Evolutionary conservation across 371 early-diverging fungal species (phyloP).

Genomic region (Umbelopsis sp.): DNA sequence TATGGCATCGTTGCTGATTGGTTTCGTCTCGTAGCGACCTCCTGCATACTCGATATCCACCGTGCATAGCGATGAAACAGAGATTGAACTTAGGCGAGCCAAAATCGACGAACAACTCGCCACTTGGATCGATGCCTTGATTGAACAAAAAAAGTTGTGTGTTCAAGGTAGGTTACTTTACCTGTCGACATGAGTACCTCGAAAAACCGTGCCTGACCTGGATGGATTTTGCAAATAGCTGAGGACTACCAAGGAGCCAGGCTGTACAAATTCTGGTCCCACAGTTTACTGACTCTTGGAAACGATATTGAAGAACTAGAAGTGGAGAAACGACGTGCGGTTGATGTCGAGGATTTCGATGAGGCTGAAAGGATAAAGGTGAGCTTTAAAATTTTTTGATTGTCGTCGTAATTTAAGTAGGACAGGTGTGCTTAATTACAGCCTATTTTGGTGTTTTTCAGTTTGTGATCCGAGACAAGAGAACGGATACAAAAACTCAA

Average conservation of each 20-base stretch:
- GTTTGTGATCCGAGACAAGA: background rate
- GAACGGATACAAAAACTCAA: background rate
- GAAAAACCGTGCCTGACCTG: background rate
- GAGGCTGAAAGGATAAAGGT: constrained; percentile 75
- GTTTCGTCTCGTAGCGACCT: background rate
- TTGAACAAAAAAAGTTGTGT: background rate
- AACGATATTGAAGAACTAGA: constrained; percentile 66
- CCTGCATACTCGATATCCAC: constrained; percentile 2
- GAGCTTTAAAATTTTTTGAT: background rate
- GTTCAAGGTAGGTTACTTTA: background rate
- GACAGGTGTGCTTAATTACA: background rate
- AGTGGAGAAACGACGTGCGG: constrained; percentile 62
- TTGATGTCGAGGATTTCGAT: constrained; percentile 75
- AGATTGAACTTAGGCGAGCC: background rate
- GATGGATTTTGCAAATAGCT: constrained; percentile 14
- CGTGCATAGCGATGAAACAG: constrained; percentile 1
- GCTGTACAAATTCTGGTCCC: constrained; percentile 46
- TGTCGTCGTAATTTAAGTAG: background rate
- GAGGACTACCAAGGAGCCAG: constrained; percentile 68
- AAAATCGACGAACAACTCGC: background rate
- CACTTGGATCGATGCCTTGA: background rate
- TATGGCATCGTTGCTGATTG: too few species aligned
- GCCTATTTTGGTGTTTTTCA: background rate
- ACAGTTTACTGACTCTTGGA: constrained; percentile 38
- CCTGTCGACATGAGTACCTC: background rate